Base-by-base conservation (phyloP, 1,284 basidiomycete genomes). In the Sporisorium exsertum region DNA sequence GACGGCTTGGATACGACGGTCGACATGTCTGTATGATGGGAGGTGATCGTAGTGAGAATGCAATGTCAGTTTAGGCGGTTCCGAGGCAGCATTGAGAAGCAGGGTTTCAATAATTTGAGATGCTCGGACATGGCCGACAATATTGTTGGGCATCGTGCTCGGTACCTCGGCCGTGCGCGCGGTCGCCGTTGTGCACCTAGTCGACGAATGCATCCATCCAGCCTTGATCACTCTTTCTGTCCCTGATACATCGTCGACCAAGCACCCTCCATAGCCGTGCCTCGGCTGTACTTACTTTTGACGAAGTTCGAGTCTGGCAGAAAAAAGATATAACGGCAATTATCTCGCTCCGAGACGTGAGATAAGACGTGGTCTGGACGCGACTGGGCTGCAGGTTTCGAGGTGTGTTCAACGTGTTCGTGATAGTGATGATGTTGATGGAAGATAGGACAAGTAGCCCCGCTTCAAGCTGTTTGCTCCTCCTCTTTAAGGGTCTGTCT, bases 1-100 rank as follows among this genome's bases (percentile, higher is more conserved):
- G 72, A 75, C 24, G 67, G 64, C 54, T 75, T 75, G 6, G 72
- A 63, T 6, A 71, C 64, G 10, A 75, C 64, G 51, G 71, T 69
- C 29, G 72, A 55, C 72, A 75, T 75, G 51, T 65, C 37, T 43
- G 12, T 29, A 29, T 5, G 22, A 15, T 24, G 2, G 22, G 26
- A 24, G 57, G 20, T 16, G 49, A 47, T 55, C 32, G n/a, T 27
- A 15, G 20, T 49, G 49, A 42, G 29, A 29, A 45, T 40, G 20
- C 22, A 16, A n/a, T 18, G 51, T 54, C 51, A 61, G 59, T 16
- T 37, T 20, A 18, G 5, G 42, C 42, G 35, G 22, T 53, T 10
- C 29, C 29, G 10, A 32, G 29, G 10, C 10, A n/a, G n/a, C n/a
- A n/a, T n/a, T n/a, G n/a, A n/a, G 32, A 32, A 32, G 32, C 27